Conservation (phyloP, 106 monocot genomes). For the Dioscorea zingiberensis region DNA sequence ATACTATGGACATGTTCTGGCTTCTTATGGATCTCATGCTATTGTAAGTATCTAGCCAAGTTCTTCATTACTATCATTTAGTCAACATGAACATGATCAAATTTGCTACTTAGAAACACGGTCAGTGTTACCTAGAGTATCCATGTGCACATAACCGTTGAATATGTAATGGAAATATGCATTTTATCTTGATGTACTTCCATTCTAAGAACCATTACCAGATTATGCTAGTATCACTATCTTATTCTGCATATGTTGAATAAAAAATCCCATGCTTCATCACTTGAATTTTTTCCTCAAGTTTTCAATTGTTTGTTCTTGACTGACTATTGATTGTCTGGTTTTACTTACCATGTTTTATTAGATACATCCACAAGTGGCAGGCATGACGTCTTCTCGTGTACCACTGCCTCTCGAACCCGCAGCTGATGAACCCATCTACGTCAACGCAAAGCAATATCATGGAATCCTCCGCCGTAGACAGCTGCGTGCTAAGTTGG, state of each 20-base stretch:
- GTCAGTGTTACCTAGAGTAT: too few relatives aligned
- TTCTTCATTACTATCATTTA: not conserved
- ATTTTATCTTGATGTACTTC: too few relatives aligned
- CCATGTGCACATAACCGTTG: not conserved
- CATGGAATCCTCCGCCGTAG: conserved; percentile 38
- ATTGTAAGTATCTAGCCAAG: conserved; percentile 25
- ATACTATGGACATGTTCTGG: conserved; percentile 31
- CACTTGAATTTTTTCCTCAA: too few relatives aligned
- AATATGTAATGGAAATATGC: too few relatives aligned
- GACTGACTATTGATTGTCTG: too few relatives aligned
- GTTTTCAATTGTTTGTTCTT: too few relatives aligned
- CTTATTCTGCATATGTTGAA: too few relatives aligned
- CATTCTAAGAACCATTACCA: too few relatives aligned
- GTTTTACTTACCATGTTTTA: not conserved
- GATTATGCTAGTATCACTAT: too few relatives aligned
- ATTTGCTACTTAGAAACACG: too few relatives aligned
- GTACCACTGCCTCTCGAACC: conserved; percentile 39
- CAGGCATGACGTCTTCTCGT: conserved; percentile 17
- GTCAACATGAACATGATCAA: too few relatives aligned
- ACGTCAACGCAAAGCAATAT: conserved; percentile 57
- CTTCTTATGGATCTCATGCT: conserved; percentile 48
- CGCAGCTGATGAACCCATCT: conserved; percentile 39
- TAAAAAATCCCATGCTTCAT: too few relatives aligned
- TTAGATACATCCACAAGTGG: conserved; percentile 36
- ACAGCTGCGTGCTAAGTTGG: conserved; percentile 39